A percentile compares a stretch with the other conserved stretches of the same genome.
Conservation (phyloP, 202 grass and related monocot genomes). For the Schoenoplectus tabernaemontani region DNA sequence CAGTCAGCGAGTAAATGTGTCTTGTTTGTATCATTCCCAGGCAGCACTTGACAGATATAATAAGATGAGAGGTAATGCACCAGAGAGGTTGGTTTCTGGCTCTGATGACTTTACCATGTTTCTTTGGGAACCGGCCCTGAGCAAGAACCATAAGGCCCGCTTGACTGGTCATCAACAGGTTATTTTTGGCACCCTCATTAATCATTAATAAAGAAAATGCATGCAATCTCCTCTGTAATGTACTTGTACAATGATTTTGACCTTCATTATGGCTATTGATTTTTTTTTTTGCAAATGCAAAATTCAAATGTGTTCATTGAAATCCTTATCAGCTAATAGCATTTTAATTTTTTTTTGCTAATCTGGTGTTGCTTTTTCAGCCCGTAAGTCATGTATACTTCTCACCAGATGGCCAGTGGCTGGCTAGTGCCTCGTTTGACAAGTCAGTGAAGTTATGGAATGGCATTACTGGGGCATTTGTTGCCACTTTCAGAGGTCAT, state of each 20-base stretch:
- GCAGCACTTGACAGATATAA: conserved; percentile 73
- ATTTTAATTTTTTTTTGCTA: conserved; percentile 9
- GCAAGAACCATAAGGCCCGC: conserved; percentile 76
- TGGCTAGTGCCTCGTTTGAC: conserved; percentile 96
- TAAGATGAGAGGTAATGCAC: conserved; percentile 72
- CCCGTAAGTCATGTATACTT: conserved; percentile 98
- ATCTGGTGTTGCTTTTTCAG: conserved; percentile 43
- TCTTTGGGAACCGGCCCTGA: conserved; percentile 79
- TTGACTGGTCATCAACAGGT: conserved; percentile 99
- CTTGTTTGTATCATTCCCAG: conserved; percentile 26
- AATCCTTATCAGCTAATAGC: background rate
- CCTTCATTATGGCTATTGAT: background rate
- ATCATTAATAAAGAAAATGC: background rate
- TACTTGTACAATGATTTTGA: background rate
- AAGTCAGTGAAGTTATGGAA: conserved; percentile 98
- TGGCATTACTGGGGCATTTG: conserved; percentile 80
- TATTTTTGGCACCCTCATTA: conserved; percentile 12
- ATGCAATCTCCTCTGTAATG: background rate
- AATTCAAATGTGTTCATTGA: background rate
- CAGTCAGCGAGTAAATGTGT: background rate
- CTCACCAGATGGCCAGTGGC: conserved; percentile 96
- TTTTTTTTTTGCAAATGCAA: conserved; percentile 7
- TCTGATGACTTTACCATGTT: conserved; percentile 98
- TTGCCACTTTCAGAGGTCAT: conserved; percentile 84
- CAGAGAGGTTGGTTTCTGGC: conserved; percentile 87